These are phyloP conservation scores for Citrus sp. DNA, from an alignment of 345 rosid genomes.

Conservation along the genomic window DNA sequence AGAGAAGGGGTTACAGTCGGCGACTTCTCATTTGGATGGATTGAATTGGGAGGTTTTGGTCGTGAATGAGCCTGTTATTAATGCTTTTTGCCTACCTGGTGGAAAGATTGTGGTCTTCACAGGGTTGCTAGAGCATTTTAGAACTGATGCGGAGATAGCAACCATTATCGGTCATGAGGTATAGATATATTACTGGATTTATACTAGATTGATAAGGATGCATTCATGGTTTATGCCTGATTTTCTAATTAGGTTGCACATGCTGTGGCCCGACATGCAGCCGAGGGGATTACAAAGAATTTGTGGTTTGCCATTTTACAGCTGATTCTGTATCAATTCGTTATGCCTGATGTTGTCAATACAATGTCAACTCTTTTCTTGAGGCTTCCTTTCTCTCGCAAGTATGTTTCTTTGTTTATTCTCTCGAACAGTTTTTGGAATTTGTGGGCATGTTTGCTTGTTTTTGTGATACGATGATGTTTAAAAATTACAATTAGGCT, in stretches of 20 bases:
- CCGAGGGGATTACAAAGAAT: constrained; percentile 70
- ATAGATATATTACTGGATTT: neutral
- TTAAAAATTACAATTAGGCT: neutral
- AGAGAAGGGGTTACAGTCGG: constrained; percentile 37
- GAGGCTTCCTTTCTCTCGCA: constrained; percentile 89
- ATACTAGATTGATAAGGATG: neutral
- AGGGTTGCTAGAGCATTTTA: constrained; percentile 75
- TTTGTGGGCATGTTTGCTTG: neutral
- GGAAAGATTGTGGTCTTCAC: constrained; percentile 90
- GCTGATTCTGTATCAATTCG: constrained; percentile 63
- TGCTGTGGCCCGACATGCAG: constrained; percentile 84
- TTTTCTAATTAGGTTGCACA: constrained; percentile 65
- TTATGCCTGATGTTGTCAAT: constrained; percentile 76
- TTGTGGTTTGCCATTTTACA: constrained; percentile 78
- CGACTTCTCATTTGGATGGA: constrained; percentile 71
- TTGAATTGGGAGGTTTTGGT: constrained; percentile 91
- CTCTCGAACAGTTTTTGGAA: neutral
- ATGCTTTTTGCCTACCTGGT: constrained; percentile 88
- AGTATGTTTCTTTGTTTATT: constrained; percentile 33
- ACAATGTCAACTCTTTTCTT: constrained; percentile 71
- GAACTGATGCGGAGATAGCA: constrained; percentile 80
- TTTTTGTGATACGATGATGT: neutral
- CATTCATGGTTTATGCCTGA: constrained; percentile 5
- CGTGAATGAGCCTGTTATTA: constrained; percentile 66
- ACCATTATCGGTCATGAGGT: constrained; percentile 94